phyloP scores from a whole-genome alignment of 352 stramenopile genomes.

The Phytophthora agathidicida region DNA sequence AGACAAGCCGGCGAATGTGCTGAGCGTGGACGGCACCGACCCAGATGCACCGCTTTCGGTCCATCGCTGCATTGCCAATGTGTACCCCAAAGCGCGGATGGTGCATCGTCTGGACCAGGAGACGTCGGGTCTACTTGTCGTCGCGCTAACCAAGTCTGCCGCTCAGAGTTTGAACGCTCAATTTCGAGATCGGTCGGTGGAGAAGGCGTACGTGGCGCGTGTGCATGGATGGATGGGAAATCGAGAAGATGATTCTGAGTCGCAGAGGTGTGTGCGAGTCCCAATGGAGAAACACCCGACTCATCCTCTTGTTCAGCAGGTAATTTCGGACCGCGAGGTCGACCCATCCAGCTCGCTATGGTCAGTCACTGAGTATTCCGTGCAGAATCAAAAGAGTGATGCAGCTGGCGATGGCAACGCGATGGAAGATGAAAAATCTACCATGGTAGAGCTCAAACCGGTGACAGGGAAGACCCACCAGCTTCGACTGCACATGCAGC shows the following conservation, averaged over 20 bases:
- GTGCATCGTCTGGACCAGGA: slow-evolving; percentile 83
- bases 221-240: slow-evolving; percentile 48
- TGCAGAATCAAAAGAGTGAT: slow-evolving; percentile 15
- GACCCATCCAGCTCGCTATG: slow-evolving; percentile 32
- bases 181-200: slow-evolving; percentile 61
- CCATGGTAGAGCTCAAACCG: slow-evolving; percentile 69
- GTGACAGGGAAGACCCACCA: slow-evolving; percentile 93
- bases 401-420: background rate
- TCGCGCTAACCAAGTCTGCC: slow-evolving; percentile 64
- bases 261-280: slow-evolving; percentile 38
- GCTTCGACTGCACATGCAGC: slow-evolving; percentile 93
- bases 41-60: slow-evolving; percentile 43
- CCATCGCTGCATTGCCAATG: slow-evolving; percentile 43
- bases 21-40: slow-evolving; percentile 63
- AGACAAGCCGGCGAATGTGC: slow-evolving; percentile 60
- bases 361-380: slow-evolving; percentile 43
- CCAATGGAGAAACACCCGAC: slow-evolving; percentile 59
- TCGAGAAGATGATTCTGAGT: slow-evolving; percentile 10
- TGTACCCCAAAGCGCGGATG: slow-evolving; percentile 65
- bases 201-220: slow-evolving; percentile 68
- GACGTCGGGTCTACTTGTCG: slow-evolving; percentile 73
- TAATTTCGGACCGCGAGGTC: slow-evolving; percentile 38
- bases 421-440: slow-evolving; percentile 20
- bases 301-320: slow-evolving; percentile 53
- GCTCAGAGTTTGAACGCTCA: slow-evolving; percentile 69